Conservation (phyloP, 1,284 basidiomycete species). For the Psilocybe mexicana region DNA sequence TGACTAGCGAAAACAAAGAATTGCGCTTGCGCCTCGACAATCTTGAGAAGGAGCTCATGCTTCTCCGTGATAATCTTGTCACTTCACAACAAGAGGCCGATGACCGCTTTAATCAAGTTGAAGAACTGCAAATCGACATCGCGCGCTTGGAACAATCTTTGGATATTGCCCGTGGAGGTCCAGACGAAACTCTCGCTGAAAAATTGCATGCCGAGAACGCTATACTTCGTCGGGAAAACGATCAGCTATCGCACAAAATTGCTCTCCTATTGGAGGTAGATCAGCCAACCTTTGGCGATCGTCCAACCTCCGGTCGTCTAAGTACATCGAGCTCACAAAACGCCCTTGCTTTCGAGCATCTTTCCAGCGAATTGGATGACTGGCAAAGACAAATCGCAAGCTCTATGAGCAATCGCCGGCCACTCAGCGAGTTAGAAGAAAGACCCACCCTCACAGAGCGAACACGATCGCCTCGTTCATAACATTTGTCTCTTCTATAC, state of each 20-base stretch:
- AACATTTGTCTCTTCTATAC: conserved; percentile 38
- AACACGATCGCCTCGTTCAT: conserved; percentile 66
- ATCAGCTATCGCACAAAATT: conserved; percentile 84
- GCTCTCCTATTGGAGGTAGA: conserved; percentile 83
- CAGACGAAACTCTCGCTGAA: conserved; percentile 70
- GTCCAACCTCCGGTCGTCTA: conserved; percentile 64
- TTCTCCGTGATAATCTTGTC: conserved; percentile 72
- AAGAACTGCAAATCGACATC: conserved; percentile 80
- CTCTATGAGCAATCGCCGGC: conserved; percentile 70
- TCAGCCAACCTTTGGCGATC: conserved; percentile 66
- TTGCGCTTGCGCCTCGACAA: conserved; percentile 73
- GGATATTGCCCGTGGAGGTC: conserved; percentile 71
- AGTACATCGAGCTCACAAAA: conserved; percentile 85
- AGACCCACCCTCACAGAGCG: conserved; percentile 52
- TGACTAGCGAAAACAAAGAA: conserved; percentile 74
- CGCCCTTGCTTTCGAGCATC: conserved; percentile 68
- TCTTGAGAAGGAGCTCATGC: conserved; percentile 73
- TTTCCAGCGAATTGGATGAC: conserved; percentile 77
- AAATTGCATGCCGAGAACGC: conserved; percentile 78
- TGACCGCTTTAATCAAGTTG: conserved; percentile 71
- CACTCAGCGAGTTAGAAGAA: conserved; percentile 67
- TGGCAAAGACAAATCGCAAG: conserved; percentile 81
- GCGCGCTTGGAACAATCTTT: conserved; percentile 78
- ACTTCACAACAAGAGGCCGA: conserved; percentile 75
- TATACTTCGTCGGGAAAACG: conserved; percentile 78